phyloP scores from a whole-genome alignment of 257 asterid genomes.

The Perilla frutescens region DNA sequence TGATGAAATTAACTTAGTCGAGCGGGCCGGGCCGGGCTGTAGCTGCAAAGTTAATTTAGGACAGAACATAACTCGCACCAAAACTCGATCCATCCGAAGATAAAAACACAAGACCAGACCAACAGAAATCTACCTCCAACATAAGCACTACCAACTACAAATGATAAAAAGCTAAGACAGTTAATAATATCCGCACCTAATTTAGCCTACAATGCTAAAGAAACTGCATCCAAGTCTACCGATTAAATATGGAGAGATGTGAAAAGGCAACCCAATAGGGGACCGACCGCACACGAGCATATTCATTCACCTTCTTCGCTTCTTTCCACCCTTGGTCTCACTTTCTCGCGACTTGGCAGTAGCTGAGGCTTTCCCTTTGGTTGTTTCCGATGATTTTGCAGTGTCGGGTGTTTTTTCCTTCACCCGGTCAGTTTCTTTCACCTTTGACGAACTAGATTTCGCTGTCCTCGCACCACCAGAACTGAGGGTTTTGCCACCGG shows the following conservation, averaged over 20 bases:
- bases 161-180: conserved; percentile 14
- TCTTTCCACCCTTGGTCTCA: conserved; percentile 64
- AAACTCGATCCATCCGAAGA: conserved; percentile 33
- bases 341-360: conserved; percentile 52
- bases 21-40: no score
- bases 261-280: conserved; percentile 26
- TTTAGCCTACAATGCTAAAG: conserved; percentile 35
- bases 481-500: conserved; percentile 44
- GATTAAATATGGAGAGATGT: conserved; percentile 7
- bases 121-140: conserved; percentile 29
- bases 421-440: conserved; percentile 50
- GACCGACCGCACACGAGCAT: background rate
- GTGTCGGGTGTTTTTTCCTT: conserved; percentile 52
- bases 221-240: conserved; percentile 32
- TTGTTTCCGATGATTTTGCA: conserved; percentile 44
- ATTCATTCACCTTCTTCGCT: conserved; percentile 54
- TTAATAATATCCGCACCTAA: conserved; percentile 30
- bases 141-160: conserved; percentile 34
- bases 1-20: no score
- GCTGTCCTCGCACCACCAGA: conserved; percentile 45
- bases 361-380: conserved; percentile 52
- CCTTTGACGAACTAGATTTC: conserved; percentile 61
- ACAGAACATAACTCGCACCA: conserved; percentile 12
- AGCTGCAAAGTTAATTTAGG: background rate
- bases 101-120: conserved; percentile 20